Conservation (phyloP, 2,329 filamentous ascomycete species). For the Chrysosphaeria jannelii region DNA sequence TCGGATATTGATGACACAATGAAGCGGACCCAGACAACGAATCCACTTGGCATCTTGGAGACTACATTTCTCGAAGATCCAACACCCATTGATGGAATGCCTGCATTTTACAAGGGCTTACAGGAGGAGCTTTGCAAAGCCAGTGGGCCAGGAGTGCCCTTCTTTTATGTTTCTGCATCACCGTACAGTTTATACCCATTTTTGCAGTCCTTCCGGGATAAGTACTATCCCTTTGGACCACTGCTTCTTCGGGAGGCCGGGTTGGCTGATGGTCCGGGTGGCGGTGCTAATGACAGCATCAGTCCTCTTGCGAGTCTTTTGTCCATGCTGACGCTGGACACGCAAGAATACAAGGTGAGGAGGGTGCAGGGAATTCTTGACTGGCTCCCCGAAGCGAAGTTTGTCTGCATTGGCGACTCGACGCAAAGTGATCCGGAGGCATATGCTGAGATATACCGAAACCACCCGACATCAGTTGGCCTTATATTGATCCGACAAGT, state of each 20-base stretch:
- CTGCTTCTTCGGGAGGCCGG: slow-evolving; percentile 62
- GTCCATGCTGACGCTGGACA: slow-evolving; percentile 48
- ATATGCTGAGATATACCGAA: slow-evolving; percentile 14
- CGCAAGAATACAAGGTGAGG: slow-evolving; percentile 60
- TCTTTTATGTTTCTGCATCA: slow-evolving; percentile 82
- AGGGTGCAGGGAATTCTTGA: slow-evolving; percentile 47
- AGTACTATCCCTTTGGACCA: slow-evolving; percentile 45
- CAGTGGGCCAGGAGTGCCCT: slow-evolving; percentile 19
- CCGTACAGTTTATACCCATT: slow-evolving; percentile 89
- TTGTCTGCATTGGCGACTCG: slow-evolving; percentile 69
- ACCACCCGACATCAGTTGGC: slow-evolving; percentile 33
- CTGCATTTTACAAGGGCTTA: slow-evolving; percentile 34
- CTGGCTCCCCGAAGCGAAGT: slow-evolving; percentile 51
- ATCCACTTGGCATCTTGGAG: slow-evolving; percentile 49
- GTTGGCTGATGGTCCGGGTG: no score
- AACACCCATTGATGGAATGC: slow-evolving; percentile 47
- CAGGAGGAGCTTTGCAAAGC: slow-evolving; percentile 21
- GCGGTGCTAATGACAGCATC: no score
- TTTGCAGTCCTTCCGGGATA: slow-evolving; percentile 39
- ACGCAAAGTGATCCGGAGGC: slow-evolving; percentile 73
- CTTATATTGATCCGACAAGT: slow-evolving; percentile 71
- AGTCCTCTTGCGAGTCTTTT: no score
- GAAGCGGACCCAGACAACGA: slow-evolving; percentile 61
- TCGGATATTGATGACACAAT: slow-evolving; percentile 91
- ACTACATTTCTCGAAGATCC: slow-evolving; percentile 61